Conservation (phyloP, 176 grass and related monocot genomes). For the Aegilops speltoides region DNA sequence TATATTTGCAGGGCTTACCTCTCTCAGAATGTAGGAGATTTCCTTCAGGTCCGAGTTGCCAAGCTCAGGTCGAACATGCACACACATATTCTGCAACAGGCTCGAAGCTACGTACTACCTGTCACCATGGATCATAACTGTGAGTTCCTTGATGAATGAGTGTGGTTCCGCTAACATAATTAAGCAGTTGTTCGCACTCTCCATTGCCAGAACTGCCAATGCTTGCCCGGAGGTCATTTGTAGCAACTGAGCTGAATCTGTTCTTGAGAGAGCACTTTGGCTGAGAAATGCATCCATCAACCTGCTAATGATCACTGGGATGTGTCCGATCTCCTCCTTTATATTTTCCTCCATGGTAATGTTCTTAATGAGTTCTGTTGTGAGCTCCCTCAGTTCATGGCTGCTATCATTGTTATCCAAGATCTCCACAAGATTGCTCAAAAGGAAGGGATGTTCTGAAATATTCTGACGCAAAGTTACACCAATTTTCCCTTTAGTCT, state of each 20-base stretch:
- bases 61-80: background rate
- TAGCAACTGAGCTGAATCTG: background rate
- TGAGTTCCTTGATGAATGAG: constrained; percentile 9
- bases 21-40: background rate
- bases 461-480: background rate
- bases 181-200: constrained; percentile 1
- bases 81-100: constrained; percentile 6
- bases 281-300: constrained; percentile 21
- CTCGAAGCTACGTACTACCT: constrained; percentile 7
- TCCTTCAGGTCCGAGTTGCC: background rate
- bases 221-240: background rate
- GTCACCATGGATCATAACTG: background rate
- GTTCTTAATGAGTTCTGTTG: background rate
- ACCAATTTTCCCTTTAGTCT: background rate
- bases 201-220: constrained; percentile 4
- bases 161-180: constrained; percentile 23
- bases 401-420: background rate
- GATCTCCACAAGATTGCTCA: constrained; percentile 22
- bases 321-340: background rate
- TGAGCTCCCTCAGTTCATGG: background rate
- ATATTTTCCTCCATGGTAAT: background rate
- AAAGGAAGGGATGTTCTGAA: constrained; percentile 8
- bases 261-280: background rate
- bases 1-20: background rate
- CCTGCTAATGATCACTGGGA: background rate